Conservation (phyloP, 2,329 filamentous ascomycete species). For the Paracamarosporium sp. region DNA sequence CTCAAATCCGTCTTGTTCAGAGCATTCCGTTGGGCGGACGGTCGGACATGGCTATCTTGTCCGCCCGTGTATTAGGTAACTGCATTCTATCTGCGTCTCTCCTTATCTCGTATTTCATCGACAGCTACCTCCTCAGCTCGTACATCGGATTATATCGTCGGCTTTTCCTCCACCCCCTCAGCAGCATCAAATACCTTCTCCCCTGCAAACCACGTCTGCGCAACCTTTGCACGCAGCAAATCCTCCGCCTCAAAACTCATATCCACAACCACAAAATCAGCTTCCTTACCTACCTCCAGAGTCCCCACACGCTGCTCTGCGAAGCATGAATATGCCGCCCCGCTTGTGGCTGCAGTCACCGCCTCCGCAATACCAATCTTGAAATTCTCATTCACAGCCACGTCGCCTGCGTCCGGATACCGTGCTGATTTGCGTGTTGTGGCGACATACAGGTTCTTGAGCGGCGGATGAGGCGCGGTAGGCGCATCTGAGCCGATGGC, state of each 20-base stretch:
- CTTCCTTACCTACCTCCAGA: constrained; percentile 59
- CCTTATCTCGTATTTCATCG: not conserved
- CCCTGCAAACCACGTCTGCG: constrained; percentile 64
- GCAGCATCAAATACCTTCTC: constrained; percentile 26
- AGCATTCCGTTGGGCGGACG: not conserved
- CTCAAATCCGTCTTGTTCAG: not conserved
- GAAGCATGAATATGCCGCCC: constrained; percentile 66
- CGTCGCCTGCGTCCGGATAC: constrained; percentile 50
- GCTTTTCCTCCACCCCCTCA: not conserved
- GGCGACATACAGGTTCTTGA: constrained; percentile 66
- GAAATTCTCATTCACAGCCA: constrained; percentile 61
- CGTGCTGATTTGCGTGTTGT: constrained; percentile 64
- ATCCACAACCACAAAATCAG: constrained; percentile 65
- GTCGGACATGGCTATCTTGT: not conserved
- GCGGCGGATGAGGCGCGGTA: constrained; percentile 62
- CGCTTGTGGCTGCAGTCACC: constrained; percentile 61
- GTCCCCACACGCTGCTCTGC: constrained; percentile 62
- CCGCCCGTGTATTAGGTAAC: not conserved
- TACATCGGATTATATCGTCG: not conserved
- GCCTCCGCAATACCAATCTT: constrained; percentile 61
- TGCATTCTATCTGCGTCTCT: not conserved
- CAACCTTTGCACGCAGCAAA: constrained; percentile 55
- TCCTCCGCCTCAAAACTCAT: constrained; percentile 57
- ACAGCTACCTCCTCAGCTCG: not conserved
- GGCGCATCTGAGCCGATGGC: constrained; percentile 67